Percentiles rank a stretch among this genome's conserved stretches.
These are phyloP conservation scores for Kitagawia praeruptora DNA, from an alignment of 129 eudicot genomes.

Conservation along the genomic window DNA sequence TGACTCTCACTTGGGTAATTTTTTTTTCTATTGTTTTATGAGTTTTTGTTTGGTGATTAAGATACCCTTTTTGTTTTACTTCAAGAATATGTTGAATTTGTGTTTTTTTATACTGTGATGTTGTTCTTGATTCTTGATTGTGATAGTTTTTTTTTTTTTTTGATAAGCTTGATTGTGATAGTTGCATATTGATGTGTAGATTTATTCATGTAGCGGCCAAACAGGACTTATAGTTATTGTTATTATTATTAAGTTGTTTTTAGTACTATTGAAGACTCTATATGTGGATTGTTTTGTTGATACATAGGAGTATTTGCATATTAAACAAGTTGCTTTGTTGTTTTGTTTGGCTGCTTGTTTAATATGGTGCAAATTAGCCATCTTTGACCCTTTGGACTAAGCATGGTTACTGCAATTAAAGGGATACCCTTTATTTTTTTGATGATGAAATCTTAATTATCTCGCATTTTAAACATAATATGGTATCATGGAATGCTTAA, in stretches of 20 bases:
- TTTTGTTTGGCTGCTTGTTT: neutral
- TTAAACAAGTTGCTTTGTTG: neutral
- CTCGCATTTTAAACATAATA: neutral
- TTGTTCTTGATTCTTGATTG: neutral
- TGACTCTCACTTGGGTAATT: slow-evolving; percentile 19
- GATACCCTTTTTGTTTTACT: neutral
- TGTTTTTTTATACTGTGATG: neutral
- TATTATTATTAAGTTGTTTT: neutral
- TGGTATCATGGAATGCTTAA: too few species aligned
- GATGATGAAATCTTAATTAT: neutral
- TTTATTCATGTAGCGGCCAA: neutral
- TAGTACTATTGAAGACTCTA: neutral
- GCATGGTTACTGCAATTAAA: neutral
- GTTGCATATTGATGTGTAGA: neutral
- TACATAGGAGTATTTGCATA: neutral
- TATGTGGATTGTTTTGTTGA: neutral
- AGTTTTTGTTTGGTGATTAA: neutral
- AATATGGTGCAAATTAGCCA: neutral
- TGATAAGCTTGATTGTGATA: neutral
- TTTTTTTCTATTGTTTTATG: neutral
- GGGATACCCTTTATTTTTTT: too few species aligned
- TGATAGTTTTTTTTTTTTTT: too few species aligned
- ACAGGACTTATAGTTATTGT: neutral
- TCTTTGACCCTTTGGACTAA: neutral
- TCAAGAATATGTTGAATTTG: neutral